A percentile compares a stretch with the other conserved stretches of the same genome.
These are phyloP conservation scores for Inga oerstediana DNA, from an alignment of 306 rosid species.

Conservation along the genomic window DNA sequence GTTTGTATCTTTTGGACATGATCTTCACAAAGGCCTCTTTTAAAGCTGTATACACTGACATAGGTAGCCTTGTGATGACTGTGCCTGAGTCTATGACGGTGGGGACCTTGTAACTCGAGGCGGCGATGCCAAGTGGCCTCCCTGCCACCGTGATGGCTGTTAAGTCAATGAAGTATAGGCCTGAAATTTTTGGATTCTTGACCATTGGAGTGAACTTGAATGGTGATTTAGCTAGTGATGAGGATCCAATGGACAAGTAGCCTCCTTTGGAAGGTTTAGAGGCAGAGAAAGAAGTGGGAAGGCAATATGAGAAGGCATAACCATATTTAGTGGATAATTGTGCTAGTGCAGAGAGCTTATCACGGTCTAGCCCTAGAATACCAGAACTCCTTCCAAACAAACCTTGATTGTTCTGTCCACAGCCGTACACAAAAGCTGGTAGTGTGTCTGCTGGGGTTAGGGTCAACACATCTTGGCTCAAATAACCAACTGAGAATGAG, in stretches of 20 bases:
- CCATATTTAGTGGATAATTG: conserved; percentile 57
- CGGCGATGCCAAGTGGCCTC: conserved; percentile 43
- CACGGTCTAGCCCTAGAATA: conserved; percentile 51
- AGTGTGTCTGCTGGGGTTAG: conserved; percentile 39
- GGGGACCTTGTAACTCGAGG: conserved; percentile 54
- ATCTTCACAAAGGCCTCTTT: conserved; percentile 39
- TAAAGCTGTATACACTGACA: conserved; percentile 44
- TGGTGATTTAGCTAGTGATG: conserved; percentile 38
- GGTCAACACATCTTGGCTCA: conserved; percentile 57
- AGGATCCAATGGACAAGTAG: conserved; percentile 55
- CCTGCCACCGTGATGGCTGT: conserved; percentile 49
- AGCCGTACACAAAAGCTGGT: conserved; percentile 52
- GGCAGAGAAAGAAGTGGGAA: conserved; percentile 52
- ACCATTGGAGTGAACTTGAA: conserved; percentile 62
- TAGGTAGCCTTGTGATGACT: conserved; percentile 66
- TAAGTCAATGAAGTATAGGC: conserved; percentile 49
- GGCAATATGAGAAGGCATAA: conserved; percentile 67
- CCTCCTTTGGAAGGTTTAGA: conserved; percentile 42
- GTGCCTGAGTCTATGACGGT: conserved; percentile 75
- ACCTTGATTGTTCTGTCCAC: conserved; percentile 65
- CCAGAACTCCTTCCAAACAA: conserved; percentile 62
- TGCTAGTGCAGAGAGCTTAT: conserved; percentile 48
- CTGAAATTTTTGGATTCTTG: conserved; percentile 35
- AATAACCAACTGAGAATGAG: conserved; percentile 56
- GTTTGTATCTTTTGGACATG: conserved; percentile 48